Evolutionary conservation across 2,329 filamentous ascomycete genomes (phyloP).

Genomic region (Ascochyta pisi): DNA sequence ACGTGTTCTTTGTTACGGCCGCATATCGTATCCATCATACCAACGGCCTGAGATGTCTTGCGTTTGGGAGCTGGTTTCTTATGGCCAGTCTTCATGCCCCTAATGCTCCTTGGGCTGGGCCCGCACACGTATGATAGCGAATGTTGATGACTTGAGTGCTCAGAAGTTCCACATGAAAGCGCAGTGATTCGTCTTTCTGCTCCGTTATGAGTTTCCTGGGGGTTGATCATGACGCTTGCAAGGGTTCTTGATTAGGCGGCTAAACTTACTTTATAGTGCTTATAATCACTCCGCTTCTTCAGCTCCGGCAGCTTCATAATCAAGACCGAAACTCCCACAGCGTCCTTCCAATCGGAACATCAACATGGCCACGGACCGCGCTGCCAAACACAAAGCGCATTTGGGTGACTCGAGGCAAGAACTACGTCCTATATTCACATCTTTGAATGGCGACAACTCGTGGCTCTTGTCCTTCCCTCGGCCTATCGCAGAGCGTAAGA

Average conservation of each 20-base stretch:
- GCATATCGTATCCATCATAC: background rate
- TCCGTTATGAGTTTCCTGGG: no score
- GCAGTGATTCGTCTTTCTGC: background rate
- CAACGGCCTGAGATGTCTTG: background rate
- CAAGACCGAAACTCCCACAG: background rate
- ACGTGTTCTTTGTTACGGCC: slow-evolving; percentile 2
- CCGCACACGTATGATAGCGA: slow-evolving; percentile 11
- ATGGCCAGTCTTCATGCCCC: slow-evolving; percentile 14
- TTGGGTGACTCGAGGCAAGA: background rate
- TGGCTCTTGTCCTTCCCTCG: slow-evolving; percentile 16
- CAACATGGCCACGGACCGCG: background rate
- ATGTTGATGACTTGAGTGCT: slow-evolving; percentile 8
- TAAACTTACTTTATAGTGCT: background rate
- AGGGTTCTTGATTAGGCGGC: background rate
- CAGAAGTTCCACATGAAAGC: background rate
- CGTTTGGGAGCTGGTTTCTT: slow-evolving; percentile 17
- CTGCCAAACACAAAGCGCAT: background rate
- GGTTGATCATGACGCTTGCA: background rate
- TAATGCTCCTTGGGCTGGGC: slow-evolving; percentile 21
- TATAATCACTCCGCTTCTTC: background rate
- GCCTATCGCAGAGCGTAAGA: slow-evolving; percentile 3
- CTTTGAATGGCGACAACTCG: slow-evolving; percentile 16
- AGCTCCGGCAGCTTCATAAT: background rate
- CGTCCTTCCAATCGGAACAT: background rate
- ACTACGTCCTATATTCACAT: slow-evolving; percentile 8